These are phyloP conservation scores for Leptodermis oblonga DNA, from an alignment of 257 asterid species.

Conservation along the genomic window DNA sequence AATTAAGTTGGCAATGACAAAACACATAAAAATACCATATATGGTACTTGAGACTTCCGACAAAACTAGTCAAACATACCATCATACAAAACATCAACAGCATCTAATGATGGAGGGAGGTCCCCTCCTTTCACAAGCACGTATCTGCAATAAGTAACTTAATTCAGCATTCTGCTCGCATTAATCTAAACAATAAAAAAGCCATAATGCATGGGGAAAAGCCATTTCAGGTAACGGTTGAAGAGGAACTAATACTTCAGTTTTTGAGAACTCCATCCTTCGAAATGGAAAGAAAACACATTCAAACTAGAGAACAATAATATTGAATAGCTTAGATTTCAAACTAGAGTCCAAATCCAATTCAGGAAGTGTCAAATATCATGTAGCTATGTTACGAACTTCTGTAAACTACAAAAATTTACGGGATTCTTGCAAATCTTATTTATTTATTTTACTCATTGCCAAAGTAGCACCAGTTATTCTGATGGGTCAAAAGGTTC, in stretches of 20 bases:
- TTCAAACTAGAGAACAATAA: neutral
- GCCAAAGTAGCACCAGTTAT: neutral
- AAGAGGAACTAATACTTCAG: neutral
- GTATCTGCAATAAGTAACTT: constrained; percentile 36
- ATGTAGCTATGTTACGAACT: neutral
- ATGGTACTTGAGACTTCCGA: constrained; percentile 14
- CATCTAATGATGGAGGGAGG: constrained; percentile 73
- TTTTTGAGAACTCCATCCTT: neutral
- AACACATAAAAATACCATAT: neutral
- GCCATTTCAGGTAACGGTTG: neutral
- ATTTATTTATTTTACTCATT: neutral
- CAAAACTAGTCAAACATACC: constrained; percentile 44
- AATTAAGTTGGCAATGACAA: neutral
- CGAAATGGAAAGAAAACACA: neutral
- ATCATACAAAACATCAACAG: constrained; percentile 88
- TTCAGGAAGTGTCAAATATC: neutral
- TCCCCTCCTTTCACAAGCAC: constrained; percentile 98
- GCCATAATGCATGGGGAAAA: neutral
- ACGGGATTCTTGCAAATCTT: neutral
- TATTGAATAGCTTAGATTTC: neutral
- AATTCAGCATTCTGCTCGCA: constrained; percentile 5
- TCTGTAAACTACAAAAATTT: neutral
- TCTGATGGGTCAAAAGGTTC: neutral
- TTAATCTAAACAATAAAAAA: neutral
- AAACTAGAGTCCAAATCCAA: neutral